Evolutionary conservation across 768 basidiomycete species (phyloP).

Genomic region (Suillus decipiens): DNA sequence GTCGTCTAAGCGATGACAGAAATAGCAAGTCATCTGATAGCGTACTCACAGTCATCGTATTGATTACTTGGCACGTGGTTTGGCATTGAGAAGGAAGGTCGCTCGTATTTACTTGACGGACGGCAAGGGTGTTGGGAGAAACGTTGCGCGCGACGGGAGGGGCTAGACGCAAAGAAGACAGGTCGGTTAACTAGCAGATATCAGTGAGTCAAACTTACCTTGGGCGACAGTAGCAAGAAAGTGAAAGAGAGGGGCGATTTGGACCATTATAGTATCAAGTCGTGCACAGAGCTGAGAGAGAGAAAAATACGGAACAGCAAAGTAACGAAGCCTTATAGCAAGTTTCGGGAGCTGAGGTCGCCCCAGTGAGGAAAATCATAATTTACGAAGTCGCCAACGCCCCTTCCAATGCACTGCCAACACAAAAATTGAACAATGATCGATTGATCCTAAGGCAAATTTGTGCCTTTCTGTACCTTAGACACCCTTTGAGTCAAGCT

Average conservation of each 20-base stretch:
- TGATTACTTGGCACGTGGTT: slow-evolving; percentile 21
- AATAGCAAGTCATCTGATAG: too few species aligned
- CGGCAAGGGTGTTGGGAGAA: slow-evolving; percentile 17
- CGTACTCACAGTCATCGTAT: slow-evolving; percentile 20
- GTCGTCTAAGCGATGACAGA: neutral
- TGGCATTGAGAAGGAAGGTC: slow-evolving; percentile 23
- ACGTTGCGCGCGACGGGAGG: neutral
- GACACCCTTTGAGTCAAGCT: neutral
- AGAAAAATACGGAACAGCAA: neutral
- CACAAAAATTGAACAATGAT: neutral
- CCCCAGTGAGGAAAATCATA: slow-evolving; percentile 1
- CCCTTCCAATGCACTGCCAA: neutral
- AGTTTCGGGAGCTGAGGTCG: neutral
- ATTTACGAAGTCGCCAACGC: neutral
- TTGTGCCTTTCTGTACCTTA: neutral
- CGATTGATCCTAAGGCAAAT: neutral
- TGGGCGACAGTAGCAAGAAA: slow-evolving; percentile 14
- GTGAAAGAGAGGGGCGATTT: slow-evolving; percentile 21
- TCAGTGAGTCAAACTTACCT: slow-evolving; percentile 11
- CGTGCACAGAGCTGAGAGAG: neutral
- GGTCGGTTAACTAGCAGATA: neutral
- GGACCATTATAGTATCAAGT: slow-evolving; percentile 21
- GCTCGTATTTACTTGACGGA: slow-evolving; percentile 20
- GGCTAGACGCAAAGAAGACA: neutral
- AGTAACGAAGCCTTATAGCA: slow-evolving; percentile 1